Base-by-base conservation (phyloP, 192 early-diverging fungal genomes). In the Haplosporangium gracile region DNA sequence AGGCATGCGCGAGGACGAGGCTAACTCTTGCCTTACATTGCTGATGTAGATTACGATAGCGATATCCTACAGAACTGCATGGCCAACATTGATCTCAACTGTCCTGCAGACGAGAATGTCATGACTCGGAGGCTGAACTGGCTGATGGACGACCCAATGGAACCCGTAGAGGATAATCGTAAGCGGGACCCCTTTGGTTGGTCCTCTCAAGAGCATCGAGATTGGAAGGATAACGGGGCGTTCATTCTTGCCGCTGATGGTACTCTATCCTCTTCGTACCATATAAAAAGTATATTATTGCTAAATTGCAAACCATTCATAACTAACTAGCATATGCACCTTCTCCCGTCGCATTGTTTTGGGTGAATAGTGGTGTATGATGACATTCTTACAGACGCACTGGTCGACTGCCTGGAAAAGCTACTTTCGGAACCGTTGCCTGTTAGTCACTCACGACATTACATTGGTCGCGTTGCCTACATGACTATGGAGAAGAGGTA, bases 401-500 rank as follows among this genome's bases (percentile, higher is more conserved):
- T 86, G 63, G 65, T 86, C 2, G 40, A 22, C 22, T 86, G 77
- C 53, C 76, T 86, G 0, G 84, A 86, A 38, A 72, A 53, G 18
- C 38, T 86, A 32, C 51, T 86, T 9, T 13, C 57, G 4, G 71
- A 75, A 5, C 79, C 84, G 1, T 70, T 86, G 45, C 84, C 84
- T 7, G 10, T 60, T 22, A 45, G 47, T 20, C 84, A 86, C 36
- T 79, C 79, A 29, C 69, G 75, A 24, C 65, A 78, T 51, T n/a
- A 26, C 1, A 53, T 45, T 22, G 84, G 84, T 6, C 79, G 84
- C 40, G 57, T 86, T 5, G 84, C 79, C 2, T 81, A 74, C 49
- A 22, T 86, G 38, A 81, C 68, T 4, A 86, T 86, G 84, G 84
- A 86, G 36, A 86, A 86, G 45, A 77, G 82, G 82, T 85, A 32